These are phyloP conservation scores for Teratosphaeria viscida DNA, from an alignment of 2,329 filamentous ascomycete species.

Conservation along the genomic window DNA sequence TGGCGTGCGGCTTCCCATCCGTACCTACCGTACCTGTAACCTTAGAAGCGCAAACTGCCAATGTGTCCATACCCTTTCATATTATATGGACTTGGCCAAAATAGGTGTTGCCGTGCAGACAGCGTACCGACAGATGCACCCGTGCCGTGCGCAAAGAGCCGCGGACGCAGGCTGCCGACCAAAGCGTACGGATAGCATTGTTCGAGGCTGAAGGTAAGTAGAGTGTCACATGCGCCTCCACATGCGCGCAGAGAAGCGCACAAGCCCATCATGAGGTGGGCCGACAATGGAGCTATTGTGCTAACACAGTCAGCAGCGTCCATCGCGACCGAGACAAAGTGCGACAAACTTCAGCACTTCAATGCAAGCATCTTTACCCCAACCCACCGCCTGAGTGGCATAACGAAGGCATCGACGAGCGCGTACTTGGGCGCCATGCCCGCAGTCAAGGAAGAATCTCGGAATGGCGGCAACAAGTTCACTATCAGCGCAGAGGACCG, in stretches of 20 bases:
- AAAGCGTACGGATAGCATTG: background rate
- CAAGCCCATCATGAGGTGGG: background rate
- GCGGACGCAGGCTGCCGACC: background rate
- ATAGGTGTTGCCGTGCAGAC: background rate
- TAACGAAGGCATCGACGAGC: background rate
- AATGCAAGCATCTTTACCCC: background rate
- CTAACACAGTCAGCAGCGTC: background rate
- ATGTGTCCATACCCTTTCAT: background rate
- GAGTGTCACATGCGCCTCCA: background rate
- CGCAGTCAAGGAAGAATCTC: background rate
- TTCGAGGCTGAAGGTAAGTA: background rate
- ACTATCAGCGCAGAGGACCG: slow-evolving; percentile 15
- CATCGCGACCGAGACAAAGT: background rate
- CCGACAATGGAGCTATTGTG: background rate
- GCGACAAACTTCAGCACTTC: background rate
- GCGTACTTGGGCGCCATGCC: background rate
- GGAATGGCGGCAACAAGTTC: background rate
- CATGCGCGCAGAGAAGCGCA: background rate
- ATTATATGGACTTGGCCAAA: background rate
- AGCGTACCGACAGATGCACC: background rate
- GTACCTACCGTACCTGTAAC: background rate
- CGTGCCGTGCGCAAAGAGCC: background rate
- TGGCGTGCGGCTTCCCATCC: background rate
- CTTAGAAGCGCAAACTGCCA: background rate
- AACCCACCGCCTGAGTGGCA: background rate